phyloP scores from a whole-genome alignment of 2,329 filamentous ascomycete genomes.

The Fusarium sp. region DNA sequence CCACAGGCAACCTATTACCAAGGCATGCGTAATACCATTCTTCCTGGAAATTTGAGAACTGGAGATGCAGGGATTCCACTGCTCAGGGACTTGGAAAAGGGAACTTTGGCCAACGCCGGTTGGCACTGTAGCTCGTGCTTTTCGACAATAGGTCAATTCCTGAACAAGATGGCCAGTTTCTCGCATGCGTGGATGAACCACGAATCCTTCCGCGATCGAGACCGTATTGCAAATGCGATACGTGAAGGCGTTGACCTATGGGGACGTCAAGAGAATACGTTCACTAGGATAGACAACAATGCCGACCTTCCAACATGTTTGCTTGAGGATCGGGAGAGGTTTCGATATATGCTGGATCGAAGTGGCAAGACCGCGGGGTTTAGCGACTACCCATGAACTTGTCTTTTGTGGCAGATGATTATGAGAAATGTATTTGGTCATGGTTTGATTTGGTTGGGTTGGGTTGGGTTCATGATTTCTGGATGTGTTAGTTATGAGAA shows the following conservation, averaged over 20 bases:
- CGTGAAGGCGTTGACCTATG: slow-evolving; percentile 64
- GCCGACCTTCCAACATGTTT: slow-evolving; percentile 63
- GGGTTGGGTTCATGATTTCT: not conserved
- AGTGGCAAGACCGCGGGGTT: slow-evolving; percentile 60
- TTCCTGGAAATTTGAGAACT: slow-evolving; percentile 63
- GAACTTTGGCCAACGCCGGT: slow-evolving; percentile 58
- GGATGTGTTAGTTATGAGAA: not conserved
- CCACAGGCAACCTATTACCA: slow-evolving; percentile 67
- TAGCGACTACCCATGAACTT: slow-evolving; percentile 52
- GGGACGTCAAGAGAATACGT: slow-evolving; percentile 59
- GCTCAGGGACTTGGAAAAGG: slow-evolving; percentile 53
- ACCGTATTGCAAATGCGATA: slow-evolving; percentile 61
- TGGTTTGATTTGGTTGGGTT: not conserved
- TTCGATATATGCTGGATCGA: slow-evolving; percentile 57
- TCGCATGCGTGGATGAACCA: slow-evolving; percentile 64
- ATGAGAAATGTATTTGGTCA: not conserved
- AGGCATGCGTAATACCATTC: slow-evolving; percentile 55
- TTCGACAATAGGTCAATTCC: slow-evolving; percentile 62
- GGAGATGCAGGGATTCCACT: slow-evolving; percentile 54
- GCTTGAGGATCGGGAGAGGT: slow-evolving; percentile 50
- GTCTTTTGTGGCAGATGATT: not conserved
- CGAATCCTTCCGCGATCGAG: slow-evolving; percentile 56
- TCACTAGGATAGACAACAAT: slow-evolving; percentile 60
- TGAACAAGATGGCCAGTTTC: slow-evolving; percentile 65
- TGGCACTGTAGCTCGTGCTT: slow-evolving; percentile 74